Base-by-base conservation (phyloP, 2,329 filamentous ascomycete species). In the Fusarium incarnatum region DNA sequence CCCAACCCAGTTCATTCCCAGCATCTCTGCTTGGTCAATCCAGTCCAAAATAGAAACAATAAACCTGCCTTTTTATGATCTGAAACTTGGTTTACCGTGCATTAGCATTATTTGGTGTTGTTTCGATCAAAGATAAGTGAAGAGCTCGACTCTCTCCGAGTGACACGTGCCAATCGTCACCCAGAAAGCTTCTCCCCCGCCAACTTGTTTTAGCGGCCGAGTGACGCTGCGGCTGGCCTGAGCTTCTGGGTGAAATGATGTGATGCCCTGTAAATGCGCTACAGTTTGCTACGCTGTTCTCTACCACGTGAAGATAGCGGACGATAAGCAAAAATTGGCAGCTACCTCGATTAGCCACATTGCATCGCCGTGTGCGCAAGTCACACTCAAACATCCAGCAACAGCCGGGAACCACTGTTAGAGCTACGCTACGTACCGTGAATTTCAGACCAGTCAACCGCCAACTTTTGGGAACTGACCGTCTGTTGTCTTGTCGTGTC, bases 251-350 rank as follows among this genome's bases (percentile, higher is more conserved):
- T 45, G 32, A 60, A 68, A 53, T 60, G 54, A 47, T 60, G 48
- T 28, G 22, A 41, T 52, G 49, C 49, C 49, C 49, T 52, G 49
- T 15, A 27, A 22, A n/a, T 52, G 18, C 32, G 18, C 48, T 50
- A 25, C 16, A 37, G 34, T 37, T 18, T n/a, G 48, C 48, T 52
- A 27, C 13, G 8, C 27, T 53, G 22, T 32, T 32, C 25, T 60
- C 37, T 40, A 52, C 67, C 74, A 75, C 73, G 73, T 76, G 74
- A 75, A 75, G 74, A 76, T 75, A 76, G 71, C 48, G 28, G 20
- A 25, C 57, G 72, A 76, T 76, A 76, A 76, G 60, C 44, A 74
- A 75, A 75, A 76, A 53, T 64, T 71, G 57, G 70, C 65, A 27
- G 60, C 60, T 74, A 75, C 70, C 52, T 75, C 45, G 64, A 71